Base-by-base conservation (phyloP, 257 asterid species). In the Cordia subcordata region DNA sequence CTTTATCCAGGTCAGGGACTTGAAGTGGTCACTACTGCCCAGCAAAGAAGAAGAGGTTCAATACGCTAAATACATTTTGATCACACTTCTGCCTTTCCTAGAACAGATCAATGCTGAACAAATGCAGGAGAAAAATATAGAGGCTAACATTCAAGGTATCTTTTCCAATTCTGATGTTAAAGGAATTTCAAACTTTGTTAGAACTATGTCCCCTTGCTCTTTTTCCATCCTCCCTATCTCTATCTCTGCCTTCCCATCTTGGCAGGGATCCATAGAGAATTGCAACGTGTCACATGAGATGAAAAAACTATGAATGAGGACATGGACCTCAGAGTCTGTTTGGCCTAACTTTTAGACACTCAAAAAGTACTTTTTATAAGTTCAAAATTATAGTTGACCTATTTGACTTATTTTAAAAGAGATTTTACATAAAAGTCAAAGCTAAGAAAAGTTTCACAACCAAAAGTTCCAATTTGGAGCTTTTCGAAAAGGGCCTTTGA, bases 131-230 rank as follows among this genome's bases (percentile, higher is more conserved):
- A 84, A 69, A 69, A 80, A 72, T 56, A 72, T 65, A 11, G 99
- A 88, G 78, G 92, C 93, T 39, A 81, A 73, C 63, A 75, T 78
- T 54, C 81, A 63, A 77, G 94, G 98, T 84, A 71, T 33, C 50
- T 23, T 56, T 66, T 61, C 45, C 33, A 55, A n/a, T n/a, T n/a
- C n/a, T n/a, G n/a, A n/a, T n/a, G n/a, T n/a, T n/a, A n/a, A n/a
- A n/a, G n/a, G n/a, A n/a, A n/a, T n/a, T n/a, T n/a, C n/a, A n/a
- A n/a, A n/a, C n/a, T n/a, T n/a, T n/a, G n/a, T n/a, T n/a, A n/a
- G n/a, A n/a, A 13, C 58, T 49, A 23, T 10, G 38, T 13, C 15
- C 50, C 42, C 59, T 44, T 16, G 42, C 66, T 67, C 38, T 19
- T 9, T 47, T 15, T 15, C 53, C 8, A 10, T 8, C 4, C 19